phyloP scores from a whole-genome alignment of 176 grass and related monocot genomes.

The Canna indica region DNA sequence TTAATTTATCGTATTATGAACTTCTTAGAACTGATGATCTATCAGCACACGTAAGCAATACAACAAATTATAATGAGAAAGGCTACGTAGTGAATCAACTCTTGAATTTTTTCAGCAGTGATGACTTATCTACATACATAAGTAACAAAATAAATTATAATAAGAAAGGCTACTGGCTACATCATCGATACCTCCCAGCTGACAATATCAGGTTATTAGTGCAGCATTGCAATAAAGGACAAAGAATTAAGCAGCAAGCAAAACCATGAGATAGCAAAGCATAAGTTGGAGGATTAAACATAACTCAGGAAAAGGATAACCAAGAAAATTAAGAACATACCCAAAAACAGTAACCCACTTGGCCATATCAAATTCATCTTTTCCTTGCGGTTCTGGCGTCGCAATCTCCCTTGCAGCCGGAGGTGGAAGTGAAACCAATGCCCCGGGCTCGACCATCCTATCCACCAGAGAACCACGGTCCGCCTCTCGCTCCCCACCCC shows the following conservation, averaged over 20 bases:
- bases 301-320: not conserved
- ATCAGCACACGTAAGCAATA: too few species aligned
- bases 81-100: too few species aligned
- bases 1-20: too few species aligned
- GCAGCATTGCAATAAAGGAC: too few species aligned
- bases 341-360: constrained; percentile 15
- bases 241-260: not conserved
- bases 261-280: not conserved
- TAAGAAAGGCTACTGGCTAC: too few species aligned
- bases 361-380: not conserved
- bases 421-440: constrained; percentile 2
- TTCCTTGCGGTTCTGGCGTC: not conserved
- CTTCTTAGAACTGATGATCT: too few species aligned
- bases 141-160: too few species aligned
- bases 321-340: not conserved
- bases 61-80: too few species aligned
- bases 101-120: too few species aligned
- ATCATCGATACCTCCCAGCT: too few species aligned
- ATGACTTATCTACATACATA: too few species aligned
- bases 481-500: not conserved
- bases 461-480: not conserved
- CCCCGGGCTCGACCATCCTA: constrained; percentile 4
- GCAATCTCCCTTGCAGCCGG: not conserved
- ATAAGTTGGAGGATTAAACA: not conserved
- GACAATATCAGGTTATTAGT: too few species aligned